Evolutionary conservation across 108 stramenopile genomes (phyloP).

Genomic region (Aurantiochytrium sp.): DNA sequence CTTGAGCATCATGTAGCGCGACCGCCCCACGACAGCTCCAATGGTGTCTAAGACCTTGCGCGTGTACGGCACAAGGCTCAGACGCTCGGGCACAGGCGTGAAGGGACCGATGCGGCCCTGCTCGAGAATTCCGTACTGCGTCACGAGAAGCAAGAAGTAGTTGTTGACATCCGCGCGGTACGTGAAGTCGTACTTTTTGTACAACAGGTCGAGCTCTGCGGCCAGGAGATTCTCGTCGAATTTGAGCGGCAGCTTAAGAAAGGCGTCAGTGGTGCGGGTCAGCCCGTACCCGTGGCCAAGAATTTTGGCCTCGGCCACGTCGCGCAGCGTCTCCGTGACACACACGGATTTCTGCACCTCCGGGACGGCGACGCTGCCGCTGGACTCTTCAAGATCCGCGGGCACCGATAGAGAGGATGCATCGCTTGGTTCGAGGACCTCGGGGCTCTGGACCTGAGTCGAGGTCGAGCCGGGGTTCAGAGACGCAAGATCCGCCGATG

Average conservation of each 20-base stretch:
- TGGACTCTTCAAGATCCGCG: too few relatives aligned
- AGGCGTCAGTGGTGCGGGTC: not conserved
- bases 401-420: too few relatives aligned
- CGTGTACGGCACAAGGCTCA: not conserved
- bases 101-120: not conserved
- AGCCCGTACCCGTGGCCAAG: not conserved
- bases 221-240: not conserved
- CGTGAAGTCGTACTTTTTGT: not conserved
- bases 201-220: not conserved
- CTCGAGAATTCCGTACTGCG: not conserved
- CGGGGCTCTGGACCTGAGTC: too few relatives aligned
- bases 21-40: slow-evolving; percentile 1
- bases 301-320: not conserved
- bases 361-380: too few relatives aligned
- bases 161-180: slow-evolving; percentile 17
- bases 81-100: not conserved
- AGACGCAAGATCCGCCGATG: too few relatives aligned
- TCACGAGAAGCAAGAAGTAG: slow-evolving; percentile 12
- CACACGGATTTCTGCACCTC: too few relatives aligned
- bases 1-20: slow-evolving; percentile 26
- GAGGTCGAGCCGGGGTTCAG: too few relatives aligned
- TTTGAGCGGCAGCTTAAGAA: not conserved
- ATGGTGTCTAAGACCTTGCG: not conserved
- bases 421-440: too few relatives aligned
- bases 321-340: not conserved